Conservation (phyloP, 164 flowering plant genomes). For the Macadamia integrifolia region DNA sequence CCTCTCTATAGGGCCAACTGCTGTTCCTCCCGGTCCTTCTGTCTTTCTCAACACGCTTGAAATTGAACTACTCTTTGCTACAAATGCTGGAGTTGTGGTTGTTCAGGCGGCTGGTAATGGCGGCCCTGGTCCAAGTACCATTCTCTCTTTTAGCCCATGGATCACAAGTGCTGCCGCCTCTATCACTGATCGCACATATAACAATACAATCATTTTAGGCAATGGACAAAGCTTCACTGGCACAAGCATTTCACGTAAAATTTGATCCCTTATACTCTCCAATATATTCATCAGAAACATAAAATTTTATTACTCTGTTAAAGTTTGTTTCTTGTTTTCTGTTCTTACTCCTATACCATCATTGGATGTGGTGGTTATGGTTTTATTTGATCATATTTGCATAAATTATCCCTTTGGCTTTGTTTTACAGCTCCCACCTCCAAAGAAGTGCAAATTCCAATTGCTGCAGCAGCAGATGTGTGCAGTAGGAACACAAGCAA, state of each 20-base stretch:
- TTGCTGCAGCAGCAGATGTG: constrained; percentile 57
- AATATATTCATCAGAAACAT: no score
- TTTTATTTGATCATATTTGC: no score
- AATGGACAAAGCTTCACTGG: constrained; percentile 41
- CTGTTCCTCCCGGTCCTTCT: constrained; percentile 42
- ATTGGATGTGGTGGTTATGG: no score
- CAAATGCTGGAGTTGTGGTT: constrained; percentile 55
- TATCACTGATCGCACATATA: constrained; percentile 44
- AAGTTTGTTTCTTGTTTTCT: not conserved
- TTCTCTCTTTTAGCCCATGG: constrained; percentile 70
- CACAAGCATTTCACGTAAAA: constrained; percentile 48
- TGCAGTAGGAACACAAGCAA: constrained; percentile 22
- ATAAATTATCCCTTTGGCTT: no score
- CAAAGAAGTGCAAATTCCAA: constrained; percentile 23
- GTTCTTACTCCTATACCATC: no score
- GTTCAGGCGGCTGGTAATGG: constrained; percentile 61
- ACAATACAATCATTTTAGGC: constrained; percentile 32
- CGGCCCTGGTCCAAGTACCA: constrained; percentile 43
- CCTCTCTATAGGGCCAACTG: constrained; percentile 57
- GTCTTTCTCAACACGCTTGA: constrained; percentile 52
- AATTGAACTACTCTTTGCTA: constrained; percentile 45
- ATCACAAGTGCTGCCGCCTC: constrained; percentile 58
- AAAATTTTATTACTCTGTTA: not conserved
- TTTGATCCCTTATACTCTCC: not conserved
- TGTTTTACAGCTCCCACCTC: constrained; percentile 38